Evolutionary conservation across 208 protist species (phyloP), one percentile per base, ranked within the genome.

Genomic region (Leishmania tropica): DNA sequence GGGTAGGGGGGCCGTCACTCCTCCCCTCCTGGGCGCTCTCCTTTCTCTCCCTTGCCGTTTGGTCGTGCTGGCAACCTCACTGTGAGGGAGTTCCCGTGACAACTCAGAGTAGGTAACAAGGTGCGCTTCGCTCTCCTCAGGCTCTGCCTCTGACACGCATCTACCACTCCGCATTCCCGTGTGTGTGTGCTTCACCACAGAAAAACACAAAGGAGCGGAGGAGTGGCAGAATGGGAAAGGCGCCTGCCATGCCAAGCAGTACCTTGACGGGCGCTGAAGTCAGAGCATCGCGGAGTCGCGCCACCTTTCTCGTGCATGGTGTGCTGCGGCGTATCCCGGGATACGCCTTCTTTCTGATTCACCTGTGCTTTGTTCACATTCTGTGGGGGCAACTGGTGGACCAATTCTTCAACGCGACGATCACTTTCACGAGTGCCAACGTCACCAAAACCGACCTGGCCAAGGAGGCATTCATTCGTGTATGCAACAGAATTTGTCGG

Each of bases 351-450:
- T 80, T 85, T 65, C 73, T 85, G 40, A 53, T 85, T 1, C 82
- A 85, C 73, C 10, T 85, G n/a, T 81, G 78, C 74, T 85, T 85
- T n/a, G 37, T 85, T 17, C 82, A 85, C 78, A 85, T 85, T 35
- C 64, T 85, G 62, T 85, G 82, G 82, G 82, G 78, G 0, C 71
- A 85, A 67, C 54, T 85, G n/a, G 64, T 82, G 62, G 82, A 85
- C 48, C 74, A 82, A 17, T 17, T 85, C 76, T 85, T 85, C 78
- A 82, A 65, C 73, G 70, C 82, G n/a, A 54, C 78, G 3, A 4
- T 79, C 45, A 68, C 73, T 31, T 75, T 85, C 65, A 70, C 73
- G 21, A 75, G 8, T 37, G 56, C 77, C 53, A 85, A 85, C 51
- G 28, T 31, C 24, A 85, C 51, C 78, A 79, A 48, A 19, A 51